A percentile compares a stretch with the other conserved stretches of the same genome.
These are phyloP conservation scores for Psilocybe cyanescens DNA, from an alignment of 768 basidiomycete species.

Conservation along the genomic window DNA sequence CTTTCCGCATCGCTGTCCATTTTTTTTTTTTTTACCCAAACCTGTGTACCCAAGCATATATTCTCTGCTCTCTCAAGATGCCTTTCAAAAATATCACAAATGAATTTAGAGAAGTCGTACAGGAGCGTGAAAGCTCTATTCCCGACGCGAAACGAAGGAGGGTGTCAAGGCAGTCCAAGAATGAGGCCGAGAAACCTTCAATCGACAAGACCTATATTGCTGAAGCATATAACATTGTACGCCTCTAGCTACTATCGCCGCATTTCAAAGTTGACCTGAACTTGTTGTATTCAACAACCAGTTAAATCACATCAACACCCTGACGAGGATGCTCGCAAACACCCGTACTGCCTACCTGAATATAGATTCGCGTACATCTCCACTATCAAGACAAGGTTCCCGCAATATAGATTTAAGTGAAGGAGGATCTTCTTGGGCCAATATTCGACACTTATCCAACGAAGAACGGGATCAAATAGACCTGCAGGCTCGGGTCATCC, in stretches of 20 bases:
- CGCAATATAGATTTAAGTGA: slow-evolving; percentile 59
- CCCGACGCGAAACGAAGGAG: slow-evolving; percentile 59
- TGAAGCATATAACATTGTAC: slow-evolving; percentile 77
- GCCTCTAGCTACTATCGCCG: neutral
- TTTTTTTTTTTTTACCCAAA: slow-evolving; percentile 2
- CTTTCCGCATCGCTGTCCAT: neutral
- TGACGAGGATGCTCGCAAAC: slow-evolving; percentile 71
- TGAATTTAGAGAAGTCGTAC: slow-evolving; percentile 59
- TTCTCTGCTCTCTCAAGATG: slow-evolving; percentile 38
- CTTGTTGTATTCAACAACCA: slow-evolving; percentile 28
- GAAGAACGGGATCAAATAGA: slow-evolving; percentile 97
- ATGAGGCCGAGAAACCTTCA: slow-evolving; percentile 40
- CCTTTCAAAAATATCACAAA: slow-evolving; percentile 61
- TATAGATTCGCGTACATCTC: slow-evolving; percentile 62
- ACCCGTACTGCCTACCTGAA: slow-evolving; percentile 90
- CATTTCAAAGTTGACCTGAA: neutral
- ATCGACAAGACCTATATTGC: slow-evolving; percentile 70
- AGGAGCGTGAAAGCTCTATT: slow-evolving; percentile 44
- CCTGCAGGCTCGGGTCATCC: slow-evolving; percentile 84
- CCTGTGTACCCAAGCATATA: slow-evolving; percentile 2
- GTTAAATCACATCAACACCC: slow-evolving; percentile 74
- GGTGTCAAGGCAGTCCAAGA: slow-evolving; percentile 33
- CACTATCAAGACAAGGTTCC: slow-evolving; percentile 52
- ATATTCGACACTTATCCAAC: slow-evolving; percentile 76
- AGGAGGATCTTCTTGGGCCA: slow-evolving; percentile 56